Evolutionary conservation across 1,284 basidiomycete genomes (phyloP).

Genomic region (Cryptococcus amylolentus): DNA sequence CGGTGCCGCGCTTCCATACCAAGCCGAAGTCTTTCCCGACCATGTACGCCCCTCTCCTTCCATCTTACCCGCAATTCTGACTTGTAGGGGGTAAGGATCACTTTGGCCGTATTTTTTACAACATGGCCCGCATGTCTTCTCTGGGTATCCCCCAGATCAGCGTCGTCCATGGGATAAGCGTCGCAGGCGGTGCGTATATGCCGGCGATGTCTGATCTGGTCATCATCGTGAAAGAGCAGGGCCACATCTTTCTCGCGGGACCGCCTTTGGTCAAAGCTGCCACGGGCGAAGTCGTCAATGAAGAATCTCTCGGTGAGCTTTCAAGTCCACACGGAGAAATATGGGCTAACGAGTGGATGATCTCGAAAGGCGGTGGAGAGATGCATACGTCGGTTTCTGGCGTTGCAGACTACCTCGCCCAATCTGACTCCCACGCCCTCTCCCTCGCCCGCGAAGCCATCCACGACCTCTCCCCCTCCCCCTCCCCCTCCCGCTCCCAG

Average conservation of each 20-base stretch:
- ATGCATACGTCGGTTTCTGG: constrained; percentile 95
- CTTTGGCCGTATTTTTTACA: constrained; percentile 95
- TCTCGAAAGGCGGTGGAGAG: constrained; percentile 57
- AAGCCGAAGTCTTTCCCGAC: constrained; percentile 68
- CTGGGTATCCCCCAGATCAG: constrained; percentile 87
- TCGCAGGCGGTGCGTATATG: constrained; percentile 73
- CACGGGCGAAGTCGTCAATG: constrained; percentile 88
- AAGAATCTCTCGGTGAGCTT: constrained; percentile 78
- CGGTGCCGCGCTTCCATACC: constrained; percentile 86
- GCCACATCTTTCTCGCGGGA: constrained; percentile 91
- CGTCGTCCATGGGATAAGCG: constrained; percentile 89
- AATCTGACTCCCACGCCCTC: constrained; percentile 84
- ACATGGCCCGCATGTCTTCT: constrained; percentile 85
- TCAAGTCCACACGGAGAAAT: neutral
- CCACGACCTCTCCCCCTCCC: constrained; percentile 62
- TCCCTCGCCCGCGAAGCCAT: constrained; percentile 77
- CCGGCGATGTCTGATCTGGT: constrained; percentile 97
- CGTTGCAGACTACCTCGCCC: constrained; percentile 87
- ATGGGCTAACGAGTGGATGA: neutral
- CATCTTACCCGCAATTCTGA: constrained; percentile 46
- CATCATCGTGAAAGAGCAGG: constrained; percentile 86
- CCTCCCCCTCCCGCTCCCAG: neutral
- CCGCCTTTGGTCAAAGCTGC: constrained; percentile 94
- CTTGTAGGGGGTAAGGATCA: constrained; percentile 57
- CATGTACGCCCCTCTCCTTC: constrained; percentile 56